phyloP scores from a whole-genome alignment of 306 rosid genomes.

The Cucurbita moschata region DNA sequence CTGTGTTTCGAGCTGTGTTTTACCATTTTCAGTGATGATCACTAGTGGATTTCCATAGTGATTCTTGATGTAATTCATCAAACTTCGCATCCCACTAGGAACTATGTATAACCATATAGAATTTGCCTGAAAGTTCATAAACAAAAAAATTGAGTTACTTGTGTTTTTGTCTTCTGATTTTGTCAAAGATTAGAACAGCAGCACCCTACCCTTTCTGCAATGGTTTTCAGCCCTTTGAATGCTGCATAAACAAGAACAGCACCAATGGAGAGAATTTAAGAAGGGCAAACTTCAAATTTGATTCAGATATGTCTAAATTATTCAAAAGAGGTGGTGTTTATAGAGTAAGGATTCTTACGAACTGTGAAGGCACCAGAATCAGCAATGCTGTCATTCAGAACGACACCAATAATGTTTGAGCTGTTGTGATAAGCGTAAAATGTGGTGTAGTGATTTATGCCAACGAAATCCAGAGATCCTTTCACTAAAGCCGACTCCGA shows the following conservation, averaged over 20 bases:
- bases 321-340: not conserved
- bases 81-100: constrained; percentile 56
- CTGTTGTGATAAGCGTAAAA: constrained; percentile 33
- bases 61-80: constrained; percentile 53
- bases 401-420: constrained; percentile 4
- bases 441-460: constrained; percentile 90
- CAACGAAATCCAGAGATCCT: constrained; percentile 82
- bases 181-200: not conserved
- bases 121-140: constrained; percentile 37
- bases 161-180: not conserved
- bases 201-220: constrained; percentile 51
- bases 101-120: constrained; percentile 77
- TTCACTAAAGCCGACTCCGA: constrained; percentile 30
- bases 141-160: not conserved
- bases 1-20: not conserved
- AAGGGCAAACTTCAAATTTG: not conserved
- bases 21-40: constrained; percentile 86
- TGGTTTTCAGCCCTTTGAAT: constrained; percentile 43
- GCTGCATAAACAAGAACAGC: constrained; percentile 31
- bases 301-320: not conserved
- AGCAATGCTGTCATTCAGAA: constrained; percentile 35
- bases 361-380: constrained; percentile 60
- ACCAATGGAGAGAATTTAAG: not conserved
- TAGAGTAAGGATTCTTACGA: constrained; percentile 36
- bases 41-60: constrained; percentile 72